Evolutionary conservation across 2,329 filamentous ascomycete genomes (phyloP).

Genomic region (Knufia fluminis): DNA sequence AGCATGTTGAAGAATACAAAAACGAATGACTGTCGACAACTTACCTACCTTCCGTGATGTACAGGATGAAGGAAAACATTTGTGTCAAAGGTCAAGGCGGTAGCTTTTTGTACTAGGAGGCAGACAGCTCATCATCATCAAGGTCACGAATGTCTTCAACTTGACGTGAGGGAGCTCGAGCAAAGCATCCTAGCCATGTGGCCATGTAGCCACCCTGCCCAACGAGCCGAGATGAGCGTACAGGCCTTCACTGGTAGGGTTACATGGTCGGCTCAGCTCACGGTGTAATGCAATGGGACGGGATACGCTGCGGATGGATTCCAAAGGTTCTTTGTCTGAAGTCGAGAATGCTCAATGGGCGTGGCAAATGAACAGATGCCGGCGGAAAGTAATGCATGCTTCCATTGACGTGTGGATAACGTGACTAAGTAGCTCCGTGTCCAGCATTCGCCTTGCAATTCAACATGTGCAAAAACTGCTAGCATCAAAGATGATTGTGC

Average conservation of each 20-base stretch:
- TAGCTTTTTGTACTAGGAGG: constrained; percentile 2
- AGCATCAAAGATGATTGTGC: background rate
- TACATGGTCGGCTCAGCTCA: background rate
- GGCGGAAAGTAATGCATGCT: constrained; percentile 1
- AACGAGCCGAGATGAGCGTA: background rate
- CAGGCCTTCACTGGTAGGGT: background rate
- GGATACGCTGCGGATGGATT: background rate
- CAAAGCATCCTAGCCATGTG: background rate
- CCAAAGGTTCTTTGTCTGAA: constrained; percentile 2
- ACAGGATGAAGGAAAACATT: background rate
- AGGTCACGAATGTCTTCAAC: background rate
- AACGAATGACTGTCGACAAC: constrained; percentile 5
- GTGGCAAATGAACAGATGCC: background rate
- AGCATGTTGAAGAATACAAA: background rate
- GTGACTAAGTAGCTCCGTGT: background rate
- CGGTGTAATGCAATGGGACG: background rate
- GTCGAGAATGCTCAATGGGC: background rate
- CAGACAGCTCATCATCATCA: background rate
- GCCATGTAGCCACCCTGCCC: constrained; percentile 1
- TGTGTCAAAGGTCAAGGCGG: background rate
- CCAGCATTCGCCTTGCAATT: background rate
- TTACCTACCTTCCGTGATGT: background rate
- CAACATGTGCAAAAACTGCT: background rate
- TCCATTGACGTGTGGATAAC: background rate
- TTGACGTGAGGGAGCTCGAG: no score